Evolutionary conservation across 176 grass and related monocot species (phyloP), one percentile per base, ranked within the genome.

Genomic region (Chloris gayana): DNA sequence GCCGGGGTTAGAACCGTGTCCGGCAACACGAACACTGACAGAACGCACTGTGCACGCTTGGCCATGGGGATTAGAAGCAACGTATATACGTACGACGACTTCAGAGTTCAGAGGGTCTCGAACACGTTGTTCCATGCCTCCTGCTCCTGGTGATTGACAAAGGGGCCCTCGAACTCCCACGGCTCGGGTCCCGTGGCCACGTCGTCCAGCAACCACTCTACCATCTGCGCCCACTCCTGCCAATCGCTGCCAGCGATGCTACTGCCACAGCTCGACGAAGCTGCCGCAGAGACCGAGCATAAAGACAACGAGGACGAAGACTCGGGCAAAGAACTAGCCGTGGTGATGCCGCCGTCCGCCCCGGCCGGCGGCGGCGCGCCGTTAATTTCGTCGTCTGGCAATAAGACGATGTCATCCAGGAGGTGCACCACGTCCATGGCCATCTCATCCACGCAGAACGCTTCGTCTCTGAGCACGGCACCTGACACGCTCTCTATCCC

Each of bases 141-240:
- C 37, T 93, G 91, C 85, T 88, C 88, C 66, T 97, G 80, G 74
- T 90, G 86, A 30, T 88, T 34, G 59, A 74, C 72, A 82, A 88
- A 93, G 7, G 72, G 60, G 54, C 93, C 90, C 57, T 86, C 81
- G 58, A 79, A 49, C 10, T 84, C 91, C 77, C 83, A 87, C 4
- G 70, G 10, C 42, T 45, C 14, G 53, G 64, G 77, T 9, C 62
- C 76, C 31, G 77, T 47, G 54, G 77, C 84, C 68, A 87, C 79
- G 41, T 93, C 91, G 66, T 91, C 88, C 60, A 91, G 25, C 81
- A 79, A 93, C 81, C 94, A 97, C 79, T 94, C 91, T 84, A 87
- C 77, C 77, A 85, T 77, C 73, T 87, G 65, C 51, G 83, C 49
- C 74, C 58, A 45, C 24, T 76, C 74, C n/a, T 69, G 80, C 86